Evolutionary conservation across 345 rosid genomes (phyloP).

Genomic region (Populus euphratica): DNA sequence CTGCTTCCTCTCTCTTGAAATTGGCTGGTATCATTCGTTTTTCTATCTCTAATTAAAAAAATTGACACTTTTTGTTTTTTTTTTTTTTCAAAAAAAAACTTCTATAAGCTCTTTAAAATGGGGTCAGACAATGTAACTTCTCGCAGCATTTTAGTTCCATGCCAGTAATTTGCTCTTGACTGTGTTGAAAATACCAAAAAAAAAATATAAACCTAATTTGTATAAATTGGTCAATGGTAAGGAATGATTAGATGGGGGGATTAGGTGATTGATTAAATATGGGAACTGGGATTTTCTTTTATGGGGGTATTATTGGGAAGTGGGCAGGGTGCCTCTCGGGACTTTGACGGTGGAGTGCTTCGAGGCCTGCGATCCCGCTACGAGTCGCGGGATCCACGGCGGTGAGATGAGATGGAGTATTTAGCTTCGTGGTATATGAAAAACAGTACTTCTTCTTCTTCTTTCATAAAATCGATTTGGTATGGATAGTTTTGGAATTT

Average conservation of each 20-base stretch:
- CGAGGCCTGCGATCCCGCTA: constrained; percentile 38
- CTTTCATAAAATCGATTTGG: not conserved
- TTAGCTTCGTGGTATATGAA: not conserved
- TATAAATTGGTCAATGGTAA: not conserved
- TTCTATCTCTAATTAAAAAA: not conserved
- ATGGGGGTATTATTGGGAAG: constrained; percentile 39
- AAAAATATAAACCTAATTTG: not conserved
- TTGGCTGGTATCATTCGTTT: constrained; percentile 3
- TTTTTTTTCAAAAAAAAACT: not conserved
- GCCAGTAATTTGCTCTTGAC: too few relatives aligned
- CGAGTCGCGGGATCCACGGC: constrained; percentile 48
- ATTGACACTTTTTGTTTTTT: not conserved
- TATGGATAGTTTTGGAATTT: constrained; percentile 6
- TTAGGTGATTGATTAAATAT: not conserved
- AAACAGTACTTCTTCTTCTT: not conserved
- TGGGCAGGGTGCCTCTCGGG: constrained; percentile 16
- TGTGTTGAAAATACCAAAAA: not conserved
- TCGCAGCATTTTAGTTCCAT: too few relatives aligned
- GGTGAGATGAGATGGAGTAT: constrained; percentile 26
- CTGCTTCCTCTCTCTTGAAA: constrained; percentile 17
- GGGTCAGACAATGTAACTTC: too few relatives aligned
- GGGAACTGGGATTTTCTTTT: constrained; percentile 19
- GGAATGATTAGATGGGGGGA: not conserved
- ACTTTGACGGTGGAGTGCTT: constrained; percentile 10
- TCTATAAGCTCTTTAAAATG: not conserved